phyloP scores from a whole-genome alignment of 306 rosid species.

The Fagus sylvatica region DNA sequence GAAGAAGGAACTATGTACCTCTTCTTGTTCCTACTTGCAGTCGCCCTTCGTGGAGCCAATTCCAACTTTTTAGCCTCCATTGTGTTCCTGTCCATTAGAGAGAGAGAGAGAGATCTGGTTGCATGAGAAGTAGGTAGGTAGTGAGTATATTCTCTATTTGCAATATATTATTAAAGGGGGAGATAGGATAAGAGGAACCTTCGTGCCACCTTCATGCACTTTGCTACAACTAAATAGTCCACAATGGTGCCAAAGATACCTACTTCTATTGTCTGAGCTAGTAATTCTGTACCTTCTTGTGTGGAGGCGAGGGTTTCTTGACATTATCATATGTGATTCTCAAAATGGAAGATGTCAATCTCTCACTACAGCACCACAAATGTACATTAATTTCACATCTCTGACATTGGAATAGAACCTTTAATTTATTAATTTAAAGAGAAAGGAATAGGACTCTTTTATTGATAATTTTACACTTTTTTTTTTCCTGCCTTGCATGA shows the following conservation, averaged over 20 bases:
- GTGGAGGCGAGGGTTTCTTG: neutral
- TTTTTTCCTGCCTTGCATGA: neutral
- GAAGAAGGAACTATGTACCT: neutral
- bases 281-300: neutral
- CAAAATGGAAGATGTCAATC: neutral
- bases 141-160: neutral
- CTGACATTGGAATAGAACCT: neutral
- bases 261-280: neutral
- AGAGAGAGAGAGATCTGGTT: neutral
- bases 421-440: neutral
- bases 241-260: neutral
- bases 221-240: neutral
- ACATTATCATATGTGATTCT: neutral
- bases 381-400: neutral
- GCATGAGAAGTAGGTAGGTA: neutral
- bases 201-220: slow-evolving; percentile 28
- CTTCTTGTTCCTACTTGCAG: neutral
- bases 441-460: neutral
- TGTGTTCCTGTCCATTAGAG: neutral
- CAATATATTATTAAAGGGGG: neutral
- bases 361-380: neutral
- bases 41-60: neutral
- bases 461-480: no score
- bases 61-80: neutral
- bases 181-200: slow-evolving; percentile 15